phyloP scores from a whole-genome alignment of 75 land plant genomes.

The Pseudotsuga menziesii region DNA sequence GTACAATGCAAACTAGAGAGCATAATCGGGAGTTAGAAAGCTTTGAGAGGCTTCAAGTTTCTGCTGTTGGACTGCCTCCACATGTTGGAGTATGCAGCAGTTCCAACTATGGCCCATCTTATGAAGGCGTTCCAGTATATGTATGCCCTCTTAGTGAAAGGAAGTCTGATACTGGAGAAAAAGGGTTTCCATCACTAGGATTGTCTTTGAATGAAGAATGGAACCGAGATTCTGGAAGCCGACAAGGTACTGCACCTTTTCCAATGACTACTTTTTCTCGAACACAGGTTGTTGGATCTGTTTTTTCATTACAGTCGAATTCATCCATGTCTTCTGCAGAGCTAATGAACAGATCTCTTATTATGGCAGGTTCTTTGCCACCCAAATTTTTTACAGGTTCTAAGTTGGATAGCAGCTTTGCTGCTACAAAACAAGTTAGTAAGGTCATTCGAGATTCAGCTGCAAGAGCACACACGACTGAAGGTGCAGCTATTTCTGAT shows the following conservation, averaged over 20 bases:
- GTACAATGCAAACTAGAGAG: conserved; percentile 60
- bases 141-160: conserved; percentile 61
- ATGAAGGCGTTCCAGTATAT: conserved; percentile 90
- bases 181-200: neutral
- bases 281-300: conserved; percentile 31
- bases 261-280: conserved; percentile 34
- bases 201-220: conserved; percentile 37
- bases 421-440: conserved; percentile 32
- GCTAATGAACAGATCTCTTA: conserved; percentile 41
- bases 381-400: conserved; percentile 75
- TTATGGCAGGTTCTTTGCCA: conserved; percentile 55
- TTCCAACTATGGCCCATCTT: conserved; percentile 63
- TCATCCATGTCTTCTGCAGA: conserved; percentile 66
- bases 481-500: conserved; percentile 35
- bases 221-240: conserved; percentile 24
- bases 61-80: conserved; percentile 63
- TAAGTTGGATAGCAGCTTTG: conserved; percentile 31
- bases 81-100: conserved; percentile 55
- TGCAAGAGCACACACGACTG: conserved; percentile 28
- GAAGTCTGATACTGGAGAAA: conserved; percentile 14
- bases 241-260: conserved; percentile 28
- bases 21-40: conserved; percentile 41
- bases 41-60: conserved; percentile 72
- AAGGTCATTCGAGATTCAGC: conserved; percentile 51
- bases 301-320: conserved; percentile 48